Base-by-base conservation (phyloP, 2,329 filamentous ascomycete species). In the Aaosphaeria pasadenensis region DNA sequence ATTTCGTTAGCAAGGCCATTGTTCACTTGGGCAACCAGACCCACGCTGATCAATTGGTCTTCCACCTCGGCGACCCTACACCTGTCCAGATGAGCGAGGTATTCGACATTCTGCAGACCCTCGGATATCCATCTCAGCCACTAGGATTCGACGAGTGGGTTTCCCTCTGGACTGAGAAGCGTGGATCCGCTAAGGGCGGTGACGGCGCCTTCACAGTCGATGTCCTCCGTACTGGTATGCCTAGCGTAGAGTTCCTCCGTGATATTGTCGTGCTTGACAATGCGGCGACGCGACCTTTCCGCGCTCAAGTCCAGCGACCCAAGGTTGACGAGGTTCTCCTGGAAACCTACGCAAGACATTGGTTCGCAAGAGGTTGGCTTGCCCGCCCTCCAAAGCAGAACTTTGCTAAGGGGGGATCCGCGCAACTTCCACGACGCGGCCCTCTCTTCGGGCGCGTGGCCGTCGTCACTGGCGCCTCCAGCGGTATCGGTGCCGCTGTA, bases 161-260 rank as follows among this genome's bases (percentile, higher is more conserved):
- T 6, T 72, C 78, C 1, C 71, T 88, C 2, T 92, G 88, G 88
- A 82, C 77, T 39, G 82, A 89, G 67, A 85, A 86, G 72, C 75
- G 87, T 57, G 84, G 85, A 7, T 76, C 76, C 6, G 74, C 75
- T 44, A 86, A 84, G 56, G 81, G 82, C 51, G 85, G 84, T 30
- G 84, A 88, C 44, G 86, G 86, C 38, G 82, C 83, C 1, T 90
- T 90, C 59, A 91, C 88, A 0, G 82, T 88, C 32, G 87, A 91
- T 55, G 89, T 91, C 55, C 83, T 92, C 7, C 85, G 87, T 43
- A 86, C 87, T 53, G 88, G 88, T 51, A 91, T 91, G 88, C 88
- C 88, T 1, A 86, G 80, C 6, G 81, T 86, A 1, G 86, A 88
- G 11, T 87, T 87, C 58, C 70, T 91, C 44, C 77, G 80, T 50